A percentile compares a stretch with the other conserved stretches of the same genome.
These are phyloP conservation scores for Alternaria sp. DNA, from an alignment of 2,329 filamentous ascomycete genomes.

Conservation along the genomic window DNA sequence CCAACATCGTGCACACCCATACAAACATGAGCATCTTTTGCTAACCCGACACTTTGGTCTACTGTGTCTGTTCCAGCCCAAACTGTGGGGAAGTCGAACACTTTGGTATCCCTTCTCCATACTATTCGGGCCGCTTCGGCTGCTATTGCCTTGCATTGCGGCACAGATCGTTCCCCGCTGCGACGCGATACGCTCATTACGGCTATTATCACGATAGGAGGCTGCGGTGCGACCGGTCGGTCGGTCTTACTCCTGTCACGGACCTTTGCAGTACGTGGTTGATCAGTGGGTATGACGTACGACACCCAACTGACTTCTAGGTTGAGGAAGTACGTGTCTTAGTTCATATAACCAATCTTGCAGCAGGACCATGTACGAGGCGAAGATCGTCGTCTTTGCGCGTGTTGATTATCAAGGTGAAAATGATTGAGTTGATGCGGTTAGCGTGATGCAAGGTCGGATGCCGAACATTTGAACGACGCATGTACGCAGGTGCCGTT, in stretches of 20 bases:
- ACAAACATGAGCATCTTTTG: background rate
- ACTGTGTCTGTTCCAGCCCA: background rate
- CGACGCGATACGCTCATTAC: background rate
- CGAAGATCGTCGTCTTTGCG: background rate
- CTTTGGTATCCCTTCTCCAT: background rate
- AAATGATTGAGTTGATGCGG: background rate
- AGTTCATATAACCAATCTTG: background rate
- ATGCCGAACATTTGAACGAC: background rate
- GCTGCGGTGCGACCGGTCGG: background rate
- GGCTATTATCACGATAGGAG: background rate
- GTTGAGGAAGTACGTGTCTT: background rate
- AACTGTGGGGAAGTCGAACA: background rate
- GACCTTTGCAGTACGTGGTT: background rate
- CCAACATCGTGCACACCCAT: background rate
- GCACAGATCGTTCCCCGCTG: background rate
- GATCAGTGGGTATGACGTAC: background rate
- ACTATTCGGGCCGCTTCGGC: constrained; percentile 2
- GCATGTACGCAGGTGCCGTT: background rate
- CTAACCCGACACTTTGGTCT: constrained; percentile 1
- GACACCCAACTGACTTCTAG: background rate
- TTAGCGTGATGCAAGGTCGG: background rate
- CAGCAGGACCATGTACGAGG: background rate
- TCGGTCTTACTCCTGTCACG: background rate
- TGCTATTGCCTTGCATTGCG: background rate
- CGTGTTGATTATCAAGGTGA: constrained; percentile 3